Evolutionary conservation across 116 monocot species (phyloP).

Genomic region (Zostera marina): DNA sequence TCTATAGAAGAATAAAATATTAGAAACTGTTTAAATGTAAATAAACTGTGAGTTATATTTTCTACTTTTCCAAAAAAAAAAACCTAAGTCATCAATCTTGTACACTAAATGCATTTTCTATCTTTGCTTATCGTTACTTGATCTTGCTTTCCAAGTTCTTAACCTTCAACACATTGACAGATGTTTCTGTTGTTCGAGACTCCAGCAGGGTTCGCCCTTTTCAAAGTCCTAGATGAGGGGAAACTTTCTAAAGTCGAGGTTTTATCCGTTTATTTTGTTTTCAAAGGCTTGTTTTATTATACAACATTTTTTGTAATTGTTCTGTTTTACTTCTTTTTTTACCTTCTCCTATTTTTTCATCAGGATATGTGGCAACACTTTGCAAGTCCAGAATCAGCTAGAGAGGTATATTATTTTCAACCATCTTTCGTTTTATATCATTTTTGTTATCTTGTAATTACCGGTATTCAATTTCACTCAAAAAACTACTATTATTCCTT

Average conservation of each 20-base stretch:
- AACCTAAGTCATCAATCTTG: too few species aligned
- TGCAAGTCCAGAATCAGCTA: slow-evolving; percentile 42
- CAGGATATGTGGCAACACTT: slow-evolving; percentile 86
- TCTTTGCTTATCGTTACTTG: too few species aligned
- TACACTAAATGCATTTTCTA: too few species aligned
- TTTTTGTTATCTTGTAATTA: slow-evolving; percentile 1
- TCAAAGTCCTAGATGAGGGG: slow-evolving; percentile 89
- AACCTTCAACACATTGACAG: neutral
- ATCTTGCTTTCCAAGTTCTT: too few species aligned
- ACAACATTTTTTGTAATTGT: neutral
- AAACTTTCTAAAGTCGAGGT: slow-evolving; percentile 92
- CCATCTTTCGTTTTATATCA: neutral
- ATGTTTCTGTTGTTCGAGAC: slow-evolving; percentile 93
- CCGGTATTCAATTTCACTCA: neutral
- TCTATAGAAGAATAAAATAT: too few species aligned
- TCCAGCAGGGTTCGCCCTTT: slow-evolving; percentile 96
- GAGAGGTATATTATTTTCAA: slow-evolving; percentile 20
- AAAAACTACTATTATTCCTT: too few species aligned
- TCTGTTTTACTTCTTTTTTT: neutral
- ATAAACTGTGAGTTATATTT: too few species aligned
- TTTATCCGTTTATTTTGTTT: neutral
- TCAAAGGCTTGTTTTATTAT: neutral
- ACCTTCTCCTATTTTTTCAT: neutral
- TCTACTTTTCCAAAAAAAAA: too few species aligned
- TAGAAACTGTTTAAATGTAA: too few species aligned